Evolutionary conservation across 257 asterid species (phyloP), one percentile per base, ranked within the genome.

Genomic region (Primulina huaijiensis): DNA sequence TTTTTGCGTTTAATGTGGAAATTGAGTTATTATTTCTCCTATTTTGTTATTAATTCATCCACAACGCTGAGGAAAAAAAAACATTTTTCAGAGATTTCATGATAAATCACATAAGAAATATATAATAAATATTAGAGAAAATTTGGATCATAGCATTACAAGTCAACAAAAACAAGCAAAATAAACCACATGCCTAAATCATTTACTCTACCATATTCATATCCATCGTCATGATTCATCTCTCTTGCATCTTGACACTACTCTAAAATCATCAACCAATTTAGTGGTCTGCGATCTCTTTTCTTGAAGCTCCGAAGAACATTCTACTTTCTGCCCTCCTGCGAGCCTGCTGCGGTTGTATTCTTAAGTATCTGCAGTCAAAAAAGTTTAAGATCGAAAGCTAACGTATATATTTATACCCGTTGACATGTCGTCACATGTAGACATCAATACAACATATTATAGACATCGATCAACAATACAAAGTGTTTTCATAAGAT

Each of bases 311-410:
- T 19, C 30, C 2, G 60, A 31, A 38, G 60, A 31, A 38, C 16
- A 21, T n/a, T 57, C 71, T 77, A 84, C 66, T 84, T 81, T 66
- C 85, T 68, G 64, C 84, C 84, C 23, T 84, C 89, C 38, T 79
- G 82, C 14, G 82, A 71, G 19, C 89, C 55, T 12, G 55, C 83
- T 0, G 78, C 84, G 3, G 89, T 81, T n/a, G 89, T 84, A 72
- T 84, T 84, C 82, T 84, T 84, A 84, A 84, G 25, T 70, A 84
- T 84, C 89, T 84, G 86, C 59, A 70, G 53, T 7, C 70, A 20
- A 1, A 11, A 52, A 30, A 58, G 5, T 38, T 38, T 9, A 62
- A 10, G 23, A 61, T 7, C 21, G 17, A 16, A 25, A 60, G 7
- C 20, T 20, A 0, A 12, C 40, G 2, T 14, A 14, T 16, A 61